Evolutionary conservation across 148 eudicot species (phyloP), one percentile per base, ranked within the genome.

Genomic region (Cornus suecica): DNA sequence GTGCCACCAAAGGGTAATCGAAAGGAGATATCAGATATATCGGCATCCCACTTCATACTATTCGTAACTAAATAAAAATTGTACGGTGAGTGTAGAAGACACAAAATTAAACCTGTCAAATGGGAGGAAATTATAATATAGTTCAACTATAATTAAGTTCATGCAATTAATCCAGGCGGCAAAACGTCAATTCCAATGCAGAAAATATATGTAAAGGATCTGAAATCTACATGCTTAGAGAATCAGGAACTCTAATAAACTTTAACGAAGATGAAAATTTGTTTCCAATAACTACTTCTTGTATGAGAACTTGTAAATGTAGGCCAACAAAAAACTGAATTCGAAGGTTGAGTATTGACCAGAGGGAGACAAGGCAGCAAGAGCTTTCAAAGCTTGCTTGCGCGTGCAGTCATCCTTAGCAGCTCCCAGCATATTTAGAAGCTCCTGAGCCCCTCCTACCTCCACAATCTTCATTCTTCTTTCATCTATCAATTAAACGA

Each of bases 391-490:
- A 66, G 99, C 94, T 86, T 81, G 90, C 82, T 87, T 91, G 23
- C 97, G 83, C 10, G 99, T 95, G 16, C 69, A 69, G 76, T 92
- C 97, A 79, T 95, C 99, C 75, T 88, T 90, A 70, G 97, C 99
- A 75, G 85, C 69, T 54, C 77, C 83, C 62, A 95, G 81, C 97
- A 95, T 92, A 54, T 84, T 90, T 70, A 95, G 83, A 79, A 95
- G 97, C 80, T 88, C 84, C 80, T 82, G 81, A 62, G 87, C 97
- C 65, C 94, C 99, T 30, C 99, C 97, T 81, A 95, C 61, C 82
- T 92, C 97, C 71, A 95, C 81, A 76, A 95, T 90, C 83, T 87
- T 92, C 93, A 86, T 86, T 80, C 99, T 87, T 74, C 88, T 91
- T 79, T 86, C 90, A 79, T 95, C 99, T 94, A 77, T 64, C 23